phyloP scores from a whole-genome alignment of 371 early-diverging fungal genomes.

The Conidiobolus incongruus region DNA sequence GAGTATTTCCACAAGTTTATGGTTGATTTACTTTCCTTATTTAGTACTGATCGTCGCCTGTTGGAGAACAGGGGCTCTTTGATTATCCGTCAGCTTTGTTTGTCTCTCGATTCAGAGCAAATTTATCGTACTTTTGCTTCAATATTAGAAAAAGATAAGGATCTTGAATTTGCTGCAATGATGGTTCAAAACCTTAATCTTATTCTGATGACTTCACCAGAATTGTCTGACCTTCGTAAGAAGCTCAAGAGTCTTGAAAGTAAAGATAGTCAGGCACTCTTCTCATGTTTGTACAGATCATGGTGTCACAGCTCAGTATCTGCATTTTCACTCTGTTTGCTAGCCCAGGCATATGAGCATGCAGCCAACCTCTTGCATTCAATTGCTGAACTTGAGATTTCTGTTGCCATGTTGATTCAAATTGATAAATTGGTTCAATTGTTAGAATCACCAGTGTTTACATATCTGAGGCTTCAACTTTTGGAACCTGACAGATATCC shows the following conservation, averaged over 20 bases:
- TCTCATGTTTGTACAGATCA: conserved; percentile 51
- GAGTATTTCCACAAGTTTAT: conserved; percentile 59
- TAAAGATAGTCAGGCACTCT: conserved; percentile 40
- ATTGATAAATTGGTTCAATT: conserved; percentile 84
- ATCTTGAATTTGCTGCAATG: conserved; percentile 64
- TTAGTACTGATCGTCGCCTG: conserved; percentile 62
- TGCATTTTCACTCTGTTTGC: conserved; percentile 62
- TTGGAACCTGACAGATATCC: conserved; percentile 72
- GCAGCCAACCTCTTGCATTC: conserved; percentile 44
- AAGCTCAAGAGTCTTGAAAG: conserved; percentile 30
- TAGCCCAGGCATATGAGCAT: conserved; percentile 79
- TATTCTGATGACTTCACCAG: conserved; percentile 76
- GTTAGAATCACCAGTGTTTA: conserved; percentile 82
- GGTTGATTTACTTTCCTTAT: conserved; percentile 50
- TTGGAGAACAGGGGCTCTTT: conserved; percentile 65
- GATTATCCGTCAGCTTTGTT: conserved; percentile 73
- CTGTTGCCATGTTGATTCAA: conserved; percentile 69
- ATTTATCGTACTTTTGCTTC: conserved; percentile 65
- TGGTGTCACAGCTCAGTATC: conserved; percentile 87
- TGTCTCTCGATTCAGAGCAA: conserved; percentile 58
- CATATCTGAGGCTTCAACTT: conserved; percentile 68
- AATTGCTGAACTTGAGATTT: conserved; percentile 73
- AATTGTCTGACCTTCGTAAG: conserved; percentile 50
- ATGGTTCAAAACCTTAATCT: conserved; percentile 87
- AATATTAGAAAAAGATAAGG: conserved; percentile 49